Base-by-base conservation (phyloP, 352 stramenopile genomes). In the Phytophthora vignae region DNA sequence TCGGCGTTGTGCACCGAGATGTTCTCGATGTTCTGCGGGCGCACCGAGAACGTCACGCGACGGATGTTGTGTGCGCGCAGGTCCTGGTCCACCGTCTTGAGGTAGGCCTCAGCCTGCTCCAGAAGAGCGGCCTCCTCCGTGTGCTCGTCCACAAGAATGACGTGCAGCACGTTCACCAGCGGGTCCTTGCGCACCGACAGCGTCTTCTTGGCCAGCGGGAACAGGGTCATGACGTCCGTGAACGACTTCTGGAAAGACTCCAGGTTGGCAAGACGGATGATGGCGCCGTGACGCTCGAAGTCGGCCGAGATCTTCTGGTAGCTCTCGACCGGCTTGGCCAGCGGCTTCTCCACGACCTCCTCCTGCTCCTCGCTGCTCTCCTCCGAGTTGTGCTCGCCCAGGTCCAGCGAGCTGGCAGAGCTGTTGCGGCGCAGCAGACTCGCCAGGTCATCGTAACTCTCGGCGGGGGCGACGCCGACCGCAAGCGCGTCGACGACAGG, bases 261-360 rank as follows among this genome's bases (percentile, higher is more conserved):
- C 8, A 99, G 71, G 22, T 82, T 90, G n/a, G 91, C 78, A 53
- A 97, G 87, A 61, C 98, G 93, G 61, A 94, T 85, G 65, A 98
- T 95, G 21, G 97, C 83, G 52, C 92, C 90, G 64, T 95, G 85
- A 48, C 88, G 88, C 59, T 91, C 69, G 55, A 91, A 84, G 17
- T 69, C 82, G 7, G 90, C 73, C 22, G 90, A 92, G 38, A 96
- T 88, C 55, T 92, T 91, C 54, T 92, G 82, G 64, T 91, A 90
- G 67, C 87, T 81, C 50, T 91, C 81, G 25, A 78, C 55, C 42
- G 66, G 59, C 72, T 71, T 77, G 33, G 74, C 54, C 52, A 33
- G 29, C 36, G 60, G 48, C 55, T 82, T 81, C 10, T 81, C 67
- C 10, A 67, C 60, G 2, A 42, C 50, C 48, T 75, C 50, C 48